Evolutionary conservation across 2,329 filamentous ascomycete species (phyloP).

Genomic region (Aspergillus fischeri): DNA sequence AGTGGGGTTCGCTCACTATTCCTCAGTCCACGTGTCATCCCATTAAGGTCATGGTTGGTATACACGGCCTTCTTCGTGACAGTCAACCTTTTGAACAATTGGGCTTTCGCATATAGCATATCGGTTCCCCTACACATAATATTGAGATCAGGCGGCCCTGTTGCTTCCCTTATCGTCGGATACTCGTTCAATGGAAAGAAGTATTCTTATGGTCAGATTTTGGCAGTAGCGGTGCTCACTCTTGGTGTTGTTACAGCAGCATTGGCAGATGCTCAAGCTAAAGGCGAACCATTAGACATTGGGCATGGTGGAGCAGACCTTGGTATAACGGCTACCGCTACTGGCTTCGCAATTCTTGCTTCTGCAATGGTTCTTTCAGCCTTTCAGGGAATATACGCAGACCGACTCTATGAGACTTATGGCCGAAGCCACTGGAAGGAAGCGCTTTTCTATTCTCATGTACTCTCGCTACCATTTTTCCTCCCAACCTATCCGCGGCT

Average conservation of each 20-base stretch:
- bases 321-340: constrained; percentile 35
- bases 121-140: constrained; percentile 97
- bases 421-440: constrained; percentile 84
- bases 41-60: constrained; percentile 76
- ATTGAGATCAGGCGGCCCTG: constrained; percentile 87
- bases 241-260: constrained; percentile 82
- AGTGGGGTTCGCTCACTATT: constrained; percentile 62
- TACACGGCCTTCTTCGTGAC: constrained; percentile 89
- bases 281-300: constrained; percentile 49
- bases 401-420: constrained; percentile 80
- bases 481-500: constrained; percentile 34
- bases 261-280: constrained; percentile 80
- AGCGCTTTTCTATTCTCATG: constrained; percentile 87
- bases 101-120: constrained; percentile 94
- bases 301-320: constrained; percentile 34
- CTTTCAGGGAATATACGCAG: constrained; percentile 91
- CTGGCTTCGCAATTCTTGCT: constrained; percentile 78
- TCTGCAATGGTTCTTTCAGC: constrained; percentile 86
- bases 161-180: constrained; percentile 91
- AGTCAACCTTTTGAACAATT: constrained; percentile 96
- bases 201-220: constrained; percentile 74
- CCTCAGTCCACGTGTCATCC: constrained; percentile 72
- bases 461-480: constrained; percentile 45
- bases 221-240: constrained; percentile 79
- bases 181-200: constrained; percentile 73